Conservation (phyloP, 176 grass and related monocot genomes). For the Miscanthus lutarioriparius region DNA sequence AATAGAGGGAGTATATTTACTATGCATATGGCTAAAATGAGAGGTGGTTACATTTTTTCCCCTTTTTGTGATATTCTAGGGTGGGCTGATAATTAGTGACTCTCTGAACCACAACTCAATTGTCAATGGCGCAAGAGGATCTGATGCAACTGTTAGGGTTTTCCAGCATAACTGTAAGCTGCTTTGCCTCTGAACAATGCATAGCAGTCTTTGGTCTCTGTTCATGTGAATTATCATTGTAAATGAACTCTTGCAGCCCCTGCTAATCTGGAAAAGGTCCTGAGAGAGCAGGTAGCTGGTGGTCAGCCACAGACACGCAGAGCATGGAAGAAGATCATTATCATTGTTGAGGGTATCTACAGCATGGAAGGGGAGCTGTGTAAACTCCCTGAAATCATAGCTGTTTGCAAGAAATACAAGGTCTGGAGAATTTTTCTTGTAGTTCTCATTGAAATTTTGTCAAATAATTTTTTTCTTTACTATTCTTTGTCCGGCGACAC, state of each 20-base stretch:
- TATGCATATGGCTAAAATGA: neutral
- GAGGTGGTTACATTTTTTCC: neutral
- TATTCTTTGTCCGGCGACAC: slow-evolving; percentile 19
- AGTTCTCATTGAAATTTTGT: neutral
- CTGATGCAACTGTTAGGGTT: slow-evolving; percentile 64
- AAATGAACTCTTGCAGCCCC: slow-evolving; percentile 45
- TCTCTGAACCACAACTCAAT: slow-evolving; percentile 89
- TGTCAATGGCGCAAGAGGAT: slow-evolving; percentile 82
- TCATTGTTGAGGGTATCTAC: slow-evolving; percentile 86
- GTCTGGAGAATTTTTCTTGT: slow-evolving; percentile 36
- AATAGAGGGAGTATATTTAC: too few relatives aligned
- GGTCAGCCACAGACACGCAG: slow-evolving; percentile 71
- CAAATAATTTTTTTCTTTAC: neutral
- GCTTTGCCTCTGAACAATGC: neutral
- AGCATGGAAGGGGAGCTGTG: slow-evolving; percentile 93
- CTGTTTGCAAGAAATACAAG: slow-evolving; percentile 94
- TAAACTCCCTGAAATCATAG: slow-evolving; percentile 82
- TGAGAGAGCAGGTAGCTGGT: slow-evolving; percentile 76
- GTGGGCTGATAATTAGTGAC: slow-evolving; percentile 79
- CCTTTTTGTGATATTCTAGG: slow-evolving; percentile 37
- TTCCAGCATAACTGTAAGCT: slow-evolving; percentile 86
- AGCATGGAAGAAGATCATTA: slow-evolving; percentile 91
- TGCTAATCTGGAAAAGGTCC: slow-evolving; percentile 75
- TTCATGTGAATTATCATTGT: neutral
- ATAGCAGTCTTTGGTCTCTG: neutral